Percentiles rank a stretch among this genome's conserved stretches.
Conservation (phyloP, 352 stramenopile genomes). For the Pythium rhizo-oryzae region DNA sequence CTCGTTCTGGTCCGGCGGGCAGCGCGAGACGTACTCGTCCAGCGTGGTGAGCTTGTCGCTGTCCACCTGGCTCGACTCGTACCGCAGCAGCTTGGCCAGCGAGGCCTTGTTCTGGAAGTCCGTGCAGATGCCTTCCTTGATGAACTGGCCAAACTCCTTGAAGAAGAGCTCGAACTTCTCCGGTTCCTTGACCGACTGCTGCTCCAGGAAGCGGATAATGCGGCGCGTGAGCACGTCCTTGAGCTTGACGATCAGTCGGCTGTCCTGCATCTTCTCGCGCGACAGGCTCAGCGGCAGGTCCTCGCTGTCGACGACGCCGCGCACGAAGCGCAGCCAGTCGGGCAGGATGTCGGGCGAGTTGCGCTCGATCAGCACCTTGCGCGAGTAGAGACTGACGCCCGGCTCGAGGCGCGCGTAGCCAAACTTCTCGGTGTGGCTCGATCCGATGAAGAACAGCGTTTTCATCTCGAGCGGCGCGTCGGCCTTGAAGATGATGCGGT, state of each 20-base stretch:
- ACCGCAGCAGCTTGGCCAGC: constrained; percentile 98
- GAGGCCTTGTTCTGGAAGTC: constrained; percentile 91
- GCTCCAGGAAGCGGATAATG: constrained; percentile 90
- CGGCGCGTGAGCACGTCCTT: constrained; percentile 94
- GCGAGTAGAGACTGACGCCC: constrained; percentile 97
- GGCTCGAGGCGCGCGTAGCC: constrained; percentile 95
- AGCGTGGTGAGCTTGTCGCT: constrained; percentile 93
- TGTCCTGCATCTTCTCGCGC: constrained; percentile 99
- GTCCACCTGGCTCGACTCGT: constrained; percentile 96
- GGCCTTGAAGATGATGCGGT: constrained; percentile 96
- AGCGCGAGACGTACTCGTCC: constrained; percentile 98
- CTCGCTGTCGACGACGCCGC: constrained; percentile 95
- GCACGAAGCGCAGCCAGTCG: constrained; percentile 96
- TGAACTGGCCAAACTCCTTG: constrained; percentile 96
- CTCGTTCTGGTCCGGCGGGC: constrained; percentile 96
- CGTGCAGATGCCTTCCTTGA: constrained; percentile 98
- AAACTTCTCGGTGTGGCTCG: constrained; percentile 97
- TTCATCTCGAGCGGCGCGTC: constrained; percentile 99
- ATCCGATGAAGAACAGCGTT: constrained; percentile 97
- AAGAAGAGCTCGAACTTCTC: constrained; percentile 99
- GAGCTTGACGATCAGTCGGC: constrained; percentile 95
- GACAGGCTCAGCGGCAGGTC: constrained; percentile 99
- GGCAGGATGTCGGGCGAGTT: constrained; percentile 98
- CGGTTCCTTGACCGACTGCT: constrained; percentile 92
- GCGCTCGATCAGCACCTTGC: constrained; percentile 99